Evolutionary conservation across 2,329 filamentous ascomycete species (phyloP).

Genomic region (Aspergillus sp.): DNA sequence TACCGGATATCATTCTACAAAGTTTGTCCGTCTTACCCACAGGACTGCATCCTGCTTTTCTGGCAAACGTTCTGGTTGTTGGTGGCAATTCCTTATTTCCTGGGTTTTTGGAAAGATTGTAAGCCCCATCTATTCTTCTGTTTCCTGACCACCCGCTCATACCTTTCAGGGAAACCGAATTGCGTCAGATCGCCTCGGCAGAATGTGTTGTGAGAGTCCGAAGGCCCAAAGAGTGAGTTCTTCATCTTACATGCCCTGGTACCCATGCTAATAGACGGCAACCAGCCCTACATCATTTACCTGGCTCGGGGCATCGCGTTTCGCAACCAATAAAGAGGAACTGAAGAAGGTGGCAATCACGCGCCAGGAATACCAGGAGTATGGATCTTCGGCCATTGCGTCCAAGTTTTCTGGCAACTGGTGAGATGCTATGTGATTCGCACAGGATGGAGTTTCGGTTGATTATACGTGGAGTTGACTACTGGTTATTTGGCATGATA

Average conservation of each 20-base stretch:
- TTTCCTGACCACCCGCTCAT: slow-evolving; percentile 13
- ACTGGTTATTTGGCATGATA: neutral
- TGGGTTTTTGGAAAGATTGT: slow-evolving; percentile 76
- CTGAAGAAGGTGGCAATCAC: slow-evolving; percentile 70
- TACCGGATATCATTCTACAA: slow-evolving; percentile 78
- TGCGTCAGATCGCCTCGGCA: slow-evolving; percentile 66
- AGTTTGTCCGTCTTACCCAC: slow-evolving; percentile 69
- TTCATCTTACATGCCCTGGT: neutral
- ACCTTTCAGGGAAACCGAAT: slow-evolving; percentile 53
- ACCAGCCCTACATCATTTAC: slow-evolving; percentile 66
- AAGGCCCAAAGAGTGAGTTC: slow-evolving; percentile 56
- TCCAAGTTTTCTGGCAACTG: slow-evolving; percentile 58
- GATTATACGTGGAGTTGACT: neutral
- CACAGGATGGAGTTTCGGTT: slow-evolving; percentile 1
- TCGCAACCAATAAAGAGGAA: slow-evolving; percentile 64
- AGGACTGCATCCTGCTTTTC: slow-evolving; percentile 75
- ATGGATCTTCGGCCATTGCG: slow-evolving; percentile 70
- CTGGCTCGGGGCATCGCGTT: slow-evolving; percentile 77
- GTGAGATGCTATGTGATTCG: slow-evolving; percentile 3
- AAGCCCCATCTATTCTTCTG: slow-evolving; percentile 16
- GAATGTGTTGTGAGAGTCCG: slow-evolving; percentile 74
- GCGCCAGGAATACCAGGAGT: slow-evolving; percentile 83
- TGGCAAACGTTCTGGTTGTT: slow-evolving; percentile 84
- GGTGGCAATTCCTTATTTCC: slow-evolving; percentile 78
- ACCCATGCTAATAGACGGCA: slow-evolving; percentile 7